A percentile compares a stretch with the other conserved stretches of the same genome.
Evolutionary conservation across 139 green algal genomes (phyloP).

Genomic region (Diplosphaera chodatii): DNA sequence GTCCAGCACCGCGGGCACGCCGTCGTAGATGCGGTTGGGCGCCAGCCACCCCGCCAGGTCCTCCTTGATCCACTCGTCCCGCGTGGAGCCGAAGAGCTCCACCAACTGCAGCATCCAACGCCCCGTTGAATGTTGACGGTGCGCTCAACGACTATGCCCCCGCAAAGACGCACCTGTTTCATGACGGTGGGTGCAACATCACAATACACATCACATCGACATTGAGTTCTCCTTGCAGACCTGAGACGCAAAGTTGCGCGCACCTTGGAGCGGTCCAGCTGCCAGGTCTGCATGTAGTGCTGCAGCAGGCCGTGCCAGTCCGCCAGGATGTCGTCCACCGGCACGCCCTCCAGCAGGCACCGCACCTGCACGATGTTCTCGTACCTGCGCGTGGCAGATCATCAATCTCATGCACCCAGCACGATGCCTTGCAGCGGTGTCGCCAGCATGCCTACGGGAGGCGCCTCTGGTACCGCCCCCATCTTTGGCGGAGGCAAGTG

Average conservation of each 20-base stretch:
- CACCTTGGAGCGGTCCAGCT: constrained; percentile 57
- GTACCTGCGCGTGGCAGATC: no score
- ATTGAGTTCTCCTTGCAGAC: no score
- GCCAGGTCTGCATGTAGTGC: constrained; percentile 69
- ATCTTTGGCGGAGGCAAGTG: no score
- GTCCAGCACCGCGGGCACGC: constrained; percentile 62
- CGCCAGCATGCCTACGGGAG: no score
- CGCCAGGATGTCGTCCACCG: constrained; percentile 68
- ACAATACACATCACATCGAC: no score
- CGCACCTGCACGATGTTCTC: constrained; percentile 95
- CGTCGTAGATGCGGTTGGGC: constrained; percentile 89
- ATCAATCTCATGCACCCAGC: no score
- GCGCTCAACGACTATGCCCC: no score
- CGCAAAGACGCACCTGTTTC: no score
- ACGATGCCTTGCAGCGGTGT: no score
- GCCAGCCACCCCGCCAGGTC: constrained; percentile 89
- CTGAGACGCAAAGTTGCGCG: no score
- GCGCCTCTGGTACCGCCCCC: no score
- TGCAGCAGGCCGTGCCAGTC: constrained; percentile 68
- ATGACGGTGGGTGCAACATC: no score
- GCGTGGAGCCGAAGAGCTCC: constrained; percentile 78
- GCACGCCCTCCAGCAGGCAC: constrained; percentile 73
- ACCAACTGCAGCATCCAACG: constrained; percentile 71
- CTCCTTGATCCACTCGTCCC: constrained; percentile 88
- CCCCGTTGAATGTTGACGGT: neutral